phyloP scores from a whole-genome alignment of 371 early-diverging fungal species.

The Astathelohania contejeani region DNA sequence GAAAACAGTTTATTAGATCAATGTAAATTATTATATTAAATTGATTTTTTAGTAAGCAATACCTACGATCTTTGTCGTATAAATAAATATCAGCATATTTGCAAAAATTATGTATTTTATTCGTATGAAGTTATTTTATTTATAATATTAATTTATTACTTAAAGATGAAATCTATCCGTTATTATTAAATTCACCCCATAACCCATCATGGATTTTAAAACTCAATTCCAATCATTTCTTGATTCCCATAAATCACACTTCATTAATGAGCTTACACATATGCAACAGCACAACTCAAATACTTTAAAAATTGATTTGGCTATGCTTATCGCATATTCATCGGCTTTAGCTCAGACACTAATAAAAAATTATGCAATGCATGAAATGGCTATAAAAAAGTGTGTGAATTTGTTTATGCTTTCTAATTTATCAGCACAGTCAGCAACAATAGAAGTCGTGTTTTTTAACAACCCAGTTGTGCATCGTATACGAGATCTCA shows the following conservation, averaged over 20 bases:
- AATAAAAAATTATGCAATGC: background rate
- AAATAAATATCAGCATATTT: no score
- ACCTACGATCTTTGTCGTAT: no score
- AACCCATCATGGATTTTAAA: no score
- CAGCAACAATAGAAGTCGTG: background rate
- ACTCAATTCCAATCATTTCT: background rate
- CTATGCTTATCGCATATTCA: background rate
- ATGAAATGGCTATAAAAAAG: background rate
- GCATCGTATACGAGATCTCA: slow-evolving; percentile 58
- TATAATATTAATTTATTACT: no score
- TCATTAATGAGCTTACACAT: background rate
- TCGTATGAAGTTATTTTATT: no score
- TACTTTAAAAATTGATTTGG: background rate
- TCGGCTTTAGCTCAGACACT: background rate
- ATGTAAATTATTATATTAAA: no score
- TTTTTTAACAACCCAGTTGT: background rate
- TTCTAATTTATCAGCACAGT: background rate
- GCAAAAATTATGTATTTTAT: no score
- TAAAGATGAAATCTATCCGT: no score
- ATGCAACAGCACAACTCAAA: background rate
- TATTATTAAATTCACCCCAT: no score
- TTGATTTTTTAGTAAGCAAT: no score
- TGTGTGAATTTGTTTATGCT: background rate
- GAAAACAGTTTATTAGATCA: no score
- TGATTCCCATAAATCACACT: background rate